Evolutionary conservation across 495 filamentous ascomycete species (phyloP).

Genomic region (Podospora australis): DNA sequence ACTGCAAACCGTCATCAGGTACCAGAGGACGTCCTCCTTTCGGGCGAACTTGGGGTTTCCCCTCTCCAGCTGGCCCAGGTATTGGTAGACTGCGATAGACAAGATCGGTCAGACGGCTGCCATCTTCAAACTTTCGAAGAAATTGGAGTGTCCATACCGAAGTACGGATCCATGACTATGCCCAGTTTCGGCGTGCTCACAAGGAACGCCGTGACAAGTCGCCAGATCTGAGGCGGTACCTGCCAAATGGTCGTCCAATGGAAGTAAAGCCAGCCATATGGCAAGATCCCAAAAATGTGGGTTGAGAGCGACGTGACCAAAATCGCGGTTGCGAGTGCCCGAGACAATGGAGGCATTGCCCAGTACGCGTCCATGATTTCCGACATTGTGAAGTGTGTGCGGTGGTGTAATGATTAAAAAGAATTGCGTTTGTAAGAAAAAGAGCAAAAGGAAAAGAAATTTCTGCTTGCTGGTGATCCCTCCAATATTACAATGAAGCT

Average conservation of each 20-base stretch:
- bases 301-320: constrained; percentile 55
- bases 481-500: constrained; percentile 16
- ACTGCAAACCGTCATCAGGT: constrained; percentile 36
- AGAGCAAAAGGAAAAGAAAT: not conserved
- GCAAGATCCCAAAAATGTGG: constrained; percentile 55
- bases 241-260: constrained; percentile 48
- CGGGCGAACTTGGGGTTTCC: constrained; percentile 34
- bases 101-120: constrained; percentile 14
- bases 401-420: constrained; percentile 2
- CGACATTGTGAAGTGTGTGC: constrained; percentile 16
- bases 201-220: constrained; percentile 62
- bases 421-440: not conserved
- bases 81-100: constrained; percentile 26
- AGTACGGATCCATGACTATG: constrained; percentile 79
- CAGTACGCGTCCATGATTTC: constrained; percentile 60
- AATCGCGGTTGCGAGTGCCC: constrained; percentile 66
- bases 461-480: constrained; percentile 10
- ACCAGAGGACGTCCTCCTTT: constrained; percentile 45
- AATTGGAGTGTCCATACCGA: constrained; percentile 46
- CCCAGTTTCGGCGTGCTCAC: constrained; percentile 56
- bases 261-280: constrained; percentile 51
- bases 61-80: constrained; percentile 39
- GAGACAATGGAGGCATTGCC: constrained; percentile 61
- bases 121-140: constrained; percentile 2
- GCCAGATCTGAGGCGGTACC: constrained; percentile 53